phyloP scores from a whole-genome alignment of 2,329 filamentous ascomycete genomes.

The Fusarium pseudonygamai region DNA sequence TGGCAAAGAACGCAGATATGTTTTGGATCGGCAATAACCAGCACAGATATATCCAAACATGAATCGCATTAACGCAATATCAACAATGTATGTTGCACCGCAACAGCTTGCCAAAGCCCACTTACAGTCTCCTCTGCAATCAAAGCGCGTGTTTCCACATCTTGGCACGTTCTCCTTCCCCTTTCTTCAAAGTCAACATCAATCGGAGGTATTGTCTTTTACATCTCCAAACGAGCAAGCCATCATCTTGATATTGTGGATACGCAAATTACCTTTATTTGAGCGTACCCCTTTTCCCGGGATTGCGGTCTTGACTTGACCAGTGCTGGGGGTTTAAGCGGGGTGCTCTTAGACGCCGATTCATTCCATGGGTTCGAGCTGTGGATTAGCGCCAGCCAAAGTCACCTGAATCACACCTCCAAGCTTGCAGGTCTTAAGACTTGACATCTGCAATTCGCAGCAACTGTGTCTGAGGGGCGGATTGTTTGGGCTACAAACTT shows the following conservation, averaged over 20 bases:
- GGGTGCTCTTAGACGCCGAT: conserved; percentile 16
- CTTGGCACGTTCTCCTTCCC: conserved; percentile 6
- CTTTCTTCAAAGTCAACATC: conserved; percentile 2
- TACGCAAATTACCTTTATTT: conserved; percentile 40
- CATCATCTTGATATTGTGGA: conserved; percentile 42
- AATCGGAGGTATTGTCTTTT: conserved; percentile 11
- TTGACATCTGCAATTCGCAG: conserved; percentile 1
- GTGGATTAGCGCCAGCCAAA: background rate
- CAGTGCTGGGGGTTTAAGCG: conserved; percentile 33
- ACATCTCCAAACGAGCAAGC: conserved; percentile 21
- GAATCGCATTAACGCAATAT: background rate
- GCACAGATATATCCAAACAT: background rate
- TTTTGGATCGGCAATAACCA: background rate
- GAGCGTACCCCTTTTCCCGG: conserved; percentile 38
- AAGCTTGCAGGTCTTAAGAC: background rate
- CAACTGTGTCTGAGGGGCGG: background rate
- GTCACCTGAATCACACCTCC: conserved; percentile 8
- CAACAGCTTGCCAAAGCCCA: conserved; percentile 13
- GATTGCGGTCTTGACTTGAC: conserved; percentile 26
- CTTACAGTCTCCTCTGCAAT: conserved; percentile 24
- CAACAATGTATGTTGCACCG: conserved; percentile 5
- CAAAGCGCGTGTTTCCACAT: conserved; percentile 28
- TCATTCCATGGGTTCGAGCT: conserved; percentile 3
- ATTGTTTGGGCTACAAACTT: background rate
- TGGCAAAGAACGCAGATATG: background rate